These are phyloP conservation scores for Chimonanthus salicifolius DNA, from an alignment of 164 flowering plant genomes.

Conservation along the genomic window DNA sequence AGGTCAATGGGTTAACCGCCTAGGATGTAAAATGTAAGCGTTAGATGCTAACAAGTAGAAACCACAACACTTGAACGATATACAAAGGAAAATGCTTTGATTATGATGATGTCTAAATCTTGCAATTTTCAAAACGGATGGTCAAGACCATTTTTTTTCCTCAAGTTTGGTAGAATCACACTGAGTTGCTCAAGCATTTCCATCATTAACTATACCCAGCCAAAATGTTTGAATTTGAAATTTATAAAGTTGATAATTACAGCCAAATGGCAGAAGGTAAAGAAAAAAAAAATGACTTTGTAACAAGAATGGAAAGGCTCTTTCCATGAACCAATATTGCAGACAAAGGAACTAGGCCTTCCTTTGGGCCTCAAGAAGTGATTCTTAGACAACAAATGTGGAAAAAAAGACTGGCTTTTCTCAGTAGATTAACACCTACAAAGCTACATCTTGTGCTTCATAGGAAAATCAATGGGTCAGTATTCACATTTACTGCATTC, in stretches of 20 bases:
- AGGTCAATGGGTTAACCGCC: too few relatives aligned
- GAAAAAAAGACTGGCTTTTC: not conserved
- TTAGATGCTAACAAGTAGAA: too few relatives aligned
- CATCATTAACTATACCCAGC: too few relatives aligned
- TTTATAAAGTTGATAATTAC: not conserved
- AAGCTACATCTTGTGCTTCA: not conserved
- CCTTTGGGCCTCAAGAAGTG: not conserved
- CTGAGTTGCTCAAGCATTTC: too few relatives aligned
- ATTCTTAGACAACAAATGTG: not conserved
- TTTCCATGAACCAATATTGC: not conserved
- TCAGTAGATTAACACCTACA: not conserved
- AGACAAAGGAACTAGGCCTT: not conserved
- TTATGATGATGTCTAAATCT: too few relatives aligned
- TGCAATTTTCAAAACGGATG: too few relatives aligned
- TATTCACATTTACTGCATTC: not conserved
- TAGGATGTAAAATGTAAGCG: too few relatives aligned
- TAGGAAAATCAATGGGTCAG: not conserved
- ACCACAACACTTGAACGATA: too few relatives aligned
- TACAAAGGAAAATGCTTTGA: too few relatives aligned
- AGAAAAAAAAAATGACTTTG: not conserved
- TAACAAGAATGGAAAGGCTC: not conserved
- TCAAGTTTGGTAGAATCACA: too few relatives aligned
- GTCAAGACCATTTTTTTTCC: too few relatives aligned
- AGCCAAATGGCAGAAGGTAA: not conserved
- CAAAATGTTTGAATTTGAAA: too few relatives aligned